Evolutionary conservation across 768 basidiomycete genomes (phyloP).

Genomic region (Lentinula sp.): DNA sequence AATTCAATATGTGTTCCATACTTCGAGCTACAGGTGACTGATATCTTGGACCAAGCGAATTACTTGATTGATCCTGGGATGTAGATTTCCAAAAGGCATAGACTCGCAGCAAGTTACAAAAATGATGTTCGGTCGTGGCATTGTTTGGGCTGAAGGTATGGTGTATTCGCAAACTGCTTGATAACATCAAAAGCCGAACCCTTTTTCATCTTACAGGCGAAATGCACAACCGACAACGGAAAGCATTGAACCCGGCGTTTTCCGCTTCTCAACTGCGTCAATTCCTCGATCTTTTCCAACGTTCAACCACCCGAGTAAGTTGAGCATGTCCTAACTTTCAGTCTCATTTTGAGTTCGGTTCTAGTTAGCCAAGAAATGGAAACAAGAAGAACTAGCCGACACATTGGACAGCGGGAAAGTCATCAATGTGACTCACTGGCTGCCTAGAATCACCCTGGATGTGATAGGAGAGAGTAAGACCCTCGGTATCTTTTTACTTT

Average conservation of each 20-base stretch:
- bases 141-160: conserved; percentile 21
- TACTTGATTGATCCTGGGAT: conserved; percentile 10
- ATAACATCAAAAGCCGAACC: not conserved
- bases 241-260: conserved; percentile 28
- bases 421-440: conserved; percentile 18
- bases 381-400: not conserved
- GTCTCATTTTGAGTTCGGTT: conserved; percentile 3
- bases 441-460: conserved; percentile 25
- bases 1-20: conserved; percentile 22
- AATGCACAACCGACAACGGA: conserved; percentile 22
- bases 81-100: conserved; percentile 18
- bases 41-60: not conserved
- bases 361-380: conserved; percentile 16
- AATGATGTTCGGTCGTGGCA: conserved; percentile 15
- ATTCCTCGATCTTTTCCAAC: conserved; percentile 20
- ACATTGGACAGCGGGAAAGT: not conserved
- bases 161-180: not conserved
- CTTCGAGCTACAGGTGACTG: not conserved
- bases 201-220: conserved; percentile 1
- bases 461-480: conserved; percentile 26
- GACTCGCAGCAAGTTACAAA: conserved; percentile 10
- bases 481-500: not conserved
- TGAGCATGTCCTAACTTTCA: not conserved
- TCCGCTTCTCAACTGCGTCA: conserved; percentile 16
- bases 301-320: conserved; percentile 14